Conservation (phyloP, 2,329 filamentous ascomycete species). For the Anisogramma anomala region DNA sequence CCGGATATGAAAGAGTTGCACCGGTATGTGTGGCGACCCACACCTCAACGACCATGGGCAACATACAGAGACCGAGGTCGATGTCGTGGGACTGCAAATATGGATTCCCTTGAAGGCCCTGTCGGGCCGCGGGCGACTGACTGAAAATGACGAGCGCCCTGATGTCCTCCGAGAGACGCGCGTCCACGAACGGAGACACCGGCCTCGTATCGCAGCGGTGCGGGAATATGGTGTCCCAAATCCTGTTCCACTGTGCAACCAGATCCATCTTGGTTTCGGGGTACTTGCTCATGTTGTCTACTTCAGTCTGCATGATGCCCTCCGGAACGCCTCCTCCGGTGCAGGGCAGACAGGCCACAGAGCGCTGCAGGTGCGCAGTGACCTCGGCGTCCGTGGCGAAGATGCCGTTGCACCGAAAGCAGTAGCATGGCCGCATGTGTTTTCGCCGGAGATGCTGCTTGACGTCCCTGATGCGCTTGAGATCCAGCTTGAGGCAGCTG, state of each 20-base stretch:
- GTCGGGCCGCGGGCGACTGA: not conserved
- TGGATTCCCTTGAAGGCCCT: not conserved
- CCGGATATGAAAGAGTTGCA: too few relatives aligned
- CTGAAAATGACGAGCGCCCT: slow-evolving; percentile 14
- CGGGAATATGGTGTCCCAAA: slow-evolving; percentile 18
- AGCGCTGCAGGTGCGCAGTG: not conserved
- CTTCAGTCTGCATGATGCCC: slow-evolving; percentile 13
- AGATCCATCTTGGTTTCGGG: slow-evolving; percentile 3
- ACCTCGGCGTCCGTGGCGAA: slow-evolving; percentile 5
- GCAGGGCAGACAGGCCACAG: not conserved
- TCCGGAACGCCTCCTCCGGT: not conserved
- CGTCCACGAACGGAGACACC: slow-evolving; percentile 8
- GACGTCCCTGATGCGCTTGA: slow-evolving; percentile 17
- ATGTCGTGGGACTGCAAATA: not conserved
- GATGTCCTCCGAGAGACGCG: slow-evolving; percentile 10
- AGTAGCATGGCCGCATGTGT: slow-evolving; percentile 13
- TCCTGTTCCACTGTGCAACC: slow-evolving; percentile 16
- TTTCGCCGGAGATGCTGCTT: slow-evolving; percentile 18
- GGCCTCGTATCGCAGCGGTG: not conserved
- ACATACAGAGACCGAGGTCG: not conserved
- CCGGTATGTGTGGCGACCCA: not conserved
- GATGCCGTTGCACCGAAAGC: slow-evolving; percentile 12
- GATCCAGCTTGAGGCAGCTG: slow-evolving; percentile 11
- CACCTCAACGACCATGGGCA: not conserved
- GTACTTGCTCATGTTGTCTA: not conserved